Evolutionary conservation across 1,139 yeast genomes (phyloP), one percentile per base, ranked within the genome.

Genomic region (Pichia sp.): DNA sequence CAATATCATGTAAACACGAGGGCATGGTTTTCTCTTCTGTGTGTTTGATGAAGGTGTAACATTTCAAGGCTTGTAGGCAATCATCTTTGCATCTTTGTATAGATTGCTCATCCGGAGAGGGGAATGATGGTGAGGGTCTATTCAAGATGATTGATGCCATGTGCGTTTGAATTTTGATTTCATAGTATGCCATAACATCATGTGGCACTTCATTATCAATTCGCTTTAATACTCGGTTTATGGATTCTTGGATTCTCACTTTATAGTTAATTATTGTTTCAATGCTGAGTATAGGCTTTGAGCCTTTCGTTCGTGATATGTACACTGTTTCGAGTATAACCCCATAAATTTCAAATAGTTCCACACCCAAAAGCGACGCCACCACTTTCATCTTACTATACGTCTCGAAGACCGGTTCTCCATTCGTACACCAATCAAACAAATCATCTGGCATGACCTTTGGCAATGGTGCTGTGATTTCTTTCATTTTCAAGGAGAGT

Each of bases 61-160:
- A 34, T 11, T 40, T 30, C n/a, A 44, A 29, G 6, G 48, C 39
- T 16, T 37, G 31, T 7, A 33, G 30, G 35, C 52, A 48, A 21
- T 45, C 38, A 2, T 30, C n/a, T 28, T 39, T 45, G 39, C 52
- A 48, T 9, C 36, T 23, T 21, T 35, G 16, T 19, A 43, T 31
- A 2, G 45, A 35, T 8, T 38, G 40, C 3, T 31, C 15, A 24
- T 40, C 45, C 6, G 52, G 52, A n/a, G 30, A 28, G 1, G 46
- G 46, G 26, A 44, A 48, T 6, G 52, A 48, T 3, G 52, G 52
- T 15, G 51, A 46, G 4, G 52, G 52, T n/a, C 52, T 34, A 26
- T 45, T 42, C 16, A 46, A 31, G n/a, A 48, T 39, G 11, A 47
- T 42, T n/a, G 46, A 38, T 10, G 29, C 32, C 8, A 48, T 45